Percentiles rank a stretch among this genome's conserved stretches.
Evolutionary conservation across 371 early-diverging fungal species (phyloP).

Genomic region (Fennellomyces sp.): DNA sequence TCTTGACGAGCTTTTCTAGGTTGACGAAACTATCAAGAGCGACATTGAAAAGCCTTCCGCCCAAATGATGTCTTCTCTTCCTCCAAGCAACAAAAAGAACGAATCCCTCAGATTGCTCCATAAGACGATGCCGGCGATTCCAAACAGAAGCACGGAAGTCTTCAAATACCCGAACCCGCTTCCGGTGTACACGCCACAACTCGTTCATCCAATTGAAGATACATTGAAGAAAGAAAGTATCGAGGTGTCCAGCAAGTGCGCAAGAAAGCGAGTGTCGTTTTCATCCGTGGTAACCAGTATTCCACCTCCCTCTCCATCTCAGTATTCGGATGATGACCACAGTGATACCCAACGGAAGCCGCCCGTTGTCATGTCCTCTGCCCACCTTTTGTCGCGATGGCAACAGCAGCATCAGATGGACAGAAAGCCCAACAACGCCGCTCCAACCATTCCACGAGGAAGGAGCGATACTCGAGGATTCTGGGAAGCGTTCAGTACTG

Average conservation of each 20-base stretch:
- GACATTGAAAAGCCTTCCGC: neutral
- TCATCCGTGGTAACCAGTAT: slow-evolving; percentile 5
- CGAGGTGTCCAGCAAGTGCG: too few relatives aligned
- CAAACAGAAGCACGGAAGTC: neutral
- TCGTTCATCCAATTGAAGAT: neutral
- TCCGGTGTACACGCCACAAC: slow-evolving; percentile 7
- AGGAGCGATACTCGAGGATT: slow-evolving; percentile 5
- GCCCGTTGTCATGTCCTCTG: neutral
- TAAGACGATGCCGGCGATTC: slow-evolving; percentile 5
- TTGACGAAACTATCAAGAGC: neutral
- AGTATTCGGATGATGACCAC: slow-evolving; percentile 2
- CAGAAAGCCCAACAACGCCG: neutral
- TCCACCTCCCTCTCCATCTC: slow-evolving; percentile 8
- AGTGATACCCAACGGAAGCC: neutral
- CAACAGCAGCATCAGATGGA: slow-evolving; percentile 12
- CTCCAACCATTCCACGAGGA: neutral
- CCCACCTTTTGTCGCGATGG: slow-evolving; percentile 10
- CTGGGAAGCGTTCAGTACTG: slow-evolving; percentile 16
- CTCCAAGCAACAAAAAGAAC: neutral
- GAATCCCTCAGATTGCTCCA: neutral
- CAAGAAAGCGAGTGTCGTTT: slow-evolving; percentile 13
- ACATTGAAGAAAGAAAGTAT: neutral
- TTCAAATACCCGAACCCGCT: slow-evolving; percentile 7
- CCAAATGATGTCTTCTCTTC: too few relatives aligned
- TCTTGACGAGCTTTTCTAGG: neutral